These are phyloP conservation scores for Singerocomus inundabilis DNA, from an alignment of 1,284 basidiomycete species.

Conservation along the genomic window DNA sequence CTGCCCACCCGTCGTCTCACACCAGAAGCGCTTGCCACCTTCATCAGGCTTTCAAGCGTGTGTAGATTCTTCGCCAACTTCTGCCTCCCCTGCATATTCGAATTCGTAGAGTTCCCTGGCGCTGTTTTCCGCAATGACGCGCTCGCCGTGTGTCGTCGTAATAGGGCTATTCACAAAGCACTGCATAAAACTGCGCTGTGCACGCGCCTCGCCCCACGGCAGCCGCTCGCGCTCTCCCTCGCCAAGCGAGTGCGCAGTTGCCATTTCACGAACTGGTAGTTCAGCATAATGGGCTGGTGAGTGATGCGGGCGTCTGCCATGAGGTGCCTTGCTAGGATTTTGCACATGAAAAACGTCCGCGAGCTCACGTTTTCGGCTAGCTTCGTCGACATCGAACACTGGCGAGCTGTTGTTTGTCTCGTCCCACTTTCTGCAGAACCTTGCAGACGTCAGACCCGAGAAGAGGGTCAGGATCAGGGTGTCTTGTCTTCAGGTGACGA, in stretches of 20 bases:
- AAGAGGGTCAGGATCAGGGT: slow-evolving; percentile 5
- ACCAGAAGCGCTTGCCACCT: slow-evolving; percentile 13
- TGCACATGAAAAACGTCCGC: slow-evolving; percentile 20
- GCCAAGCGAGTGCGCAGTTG: slow-evolving; percentile 17
- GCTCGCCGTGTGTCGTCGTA: not conserved
- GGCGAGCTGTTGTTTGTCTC: slow-evolving; percentile 10
- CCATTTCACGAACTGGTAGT: not conserved
- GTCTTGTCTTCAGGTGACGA: not conserved
- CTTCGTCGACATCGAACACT: slow-evolving; percentile 13
- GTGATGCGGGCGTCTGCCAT: not conserved
- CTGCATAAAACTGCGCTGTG: slow-evolving; percentile 8
- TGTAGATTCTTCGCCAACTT: slow-evolving; percentile 44
- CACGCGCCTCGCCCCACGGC: slow-evolving; percentile 11
- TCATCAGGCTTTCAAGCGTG: slow-evolving; percentile 38
- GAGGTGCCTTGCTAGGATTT: slow-evolving; percentile 7
- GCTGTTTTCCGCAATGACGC: not conserved
- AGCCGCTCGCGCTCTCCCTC: slow-evolving; percentile 19
- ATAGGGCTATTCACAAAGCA: not conserved
- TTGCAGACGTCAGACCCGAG: not conserved
- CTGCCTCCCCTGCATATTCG: slow-evolving; percentile 38
- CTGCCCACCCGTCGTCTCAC: not conserved
- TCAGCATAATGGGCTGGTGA: not conserved
- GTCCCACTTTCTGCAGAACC: slow-evolving; percentile 6
- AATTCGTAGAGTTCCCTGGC: slow-evolving; percentile 31
- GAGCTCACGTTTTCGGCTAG: slow-evolving; percentile 9